phyloP scores from a whole-genome alignment of 2,329 filamentous ascomycete genomes.

The Colletotrichum orbiculare region DNA sequence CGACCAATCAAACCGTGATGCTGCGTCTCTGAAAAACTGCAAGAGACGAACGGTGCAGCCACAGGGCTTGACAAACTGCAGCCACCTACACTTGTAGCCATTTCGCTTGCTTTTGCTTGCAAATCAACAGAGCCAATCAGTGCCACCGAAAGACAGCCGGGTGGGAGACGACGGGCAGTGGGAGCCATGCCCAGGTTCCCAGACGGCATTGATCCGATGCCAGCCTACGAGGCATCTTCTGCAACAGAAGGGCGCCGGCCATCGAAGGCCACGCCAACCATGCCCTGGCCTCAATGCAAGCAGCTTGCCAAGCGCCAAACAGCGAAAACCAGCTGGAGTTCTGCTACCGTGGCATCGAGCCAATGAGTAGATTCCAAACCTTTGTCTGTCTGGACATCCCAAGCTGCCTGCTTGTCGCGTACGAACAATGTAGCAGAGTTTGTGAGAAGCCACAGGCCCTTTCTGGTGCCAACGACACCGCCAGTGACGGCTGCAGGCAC shows the following conservation, averaged over 20 bases:
- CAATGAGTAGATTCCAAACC: slow-evolving; percentile 20
- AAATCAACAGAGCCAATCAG: slow-evolving; percentile 21
- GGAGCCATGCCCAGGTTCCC: slow-evolving; percentile 21
- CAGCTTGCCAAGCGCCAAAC: slow-evolving; percentile 35
- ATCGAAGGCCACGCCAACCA: slow-evolving; percentile 37
- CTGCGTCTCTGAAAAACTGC: slow-evolving; percentile 5
- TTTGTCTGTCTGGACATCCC: slow-evolving; percentile 22
- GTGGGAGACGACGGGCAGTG: slow-evolving; percentile 29
- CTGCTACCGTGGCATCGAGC: slow-evolving; percentile 16
- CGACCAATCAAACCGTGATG: slow-evolving; percentile 13
- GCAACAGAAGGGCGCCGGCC: slow-evolving; percentile 39
- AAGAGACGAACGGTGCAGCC: slow-evolving; percentile 33
- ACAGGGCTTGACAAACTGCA: slow-evolving; percentile 21
- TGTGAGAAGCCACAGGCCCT: slow-evolving; percentile 19
- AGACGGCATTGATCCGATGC: slow-evolving; percentile 33
- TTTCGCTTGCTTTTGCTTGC: slow-evolving; percentile 25
- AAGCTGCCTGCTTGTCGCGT: slow-evolving; percentile 11
- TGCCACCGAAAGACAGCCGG: slow-evolving; percentile 6
- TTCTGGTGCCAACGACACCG: slow-evolving; percentile 7
- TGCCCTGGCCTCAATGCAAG: slow-evolving; percentile 47
- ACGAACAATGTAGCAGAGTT: slow-evolving; percentile 13
- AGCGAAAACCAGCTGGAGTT: neutral
- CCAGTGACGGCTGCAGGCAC: neutral
- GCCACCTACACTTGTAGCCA: slow-evolving; percentile 14
- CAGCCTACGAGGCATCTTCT: slow-evolving; percentile 41